Base-by-base conservation (phyloP, 352 stramenopile genomes). In the Elongisporangium anandrum region DNA sequence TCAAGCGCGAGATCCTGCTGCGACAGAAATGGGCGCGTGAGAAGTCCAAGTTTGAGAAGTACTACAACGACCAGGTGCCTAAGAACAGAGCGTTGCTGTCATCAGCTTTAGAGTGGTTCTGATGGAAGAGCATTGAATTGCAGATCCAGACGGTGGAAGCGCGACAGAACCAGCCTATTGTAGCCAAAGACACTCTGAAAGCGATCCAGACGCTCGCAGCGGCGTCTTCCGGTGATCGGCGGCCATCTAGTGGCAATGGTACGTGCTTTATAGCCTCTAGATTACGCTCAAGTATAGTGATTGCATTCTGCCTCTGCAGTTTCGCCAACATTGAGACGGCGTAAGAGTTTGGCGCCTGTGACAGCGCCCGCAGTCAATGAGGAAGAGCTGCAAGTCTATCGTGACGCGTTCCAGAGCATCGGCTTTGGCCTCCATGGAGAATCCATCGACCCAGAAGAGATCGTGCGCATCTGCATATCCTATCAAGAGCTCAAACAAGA, bases 21-120 rank as follows among this genome's bases (percentile, higher is more conserved):
- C 70, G 85, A 4, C 73, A 90, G 10, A 91, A 92, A 50, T 94
- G 85, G 85, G 72, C 76, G 2, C 62, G 79, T 0, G 85, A 94
- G 59, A 92, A 91, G 57, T 70, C 79, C 52, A 93, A 94, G 54
- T 94, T 94, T 49, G 80, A 94, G 34, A 87, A 81, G 52, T 93
- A 92, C 64, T 94, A 92, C 66, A 84, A 86, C 52, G 76, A 90
- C 52, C 85, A 94, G 60, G 72, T 94, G 38, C 24, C 38, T 54
- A 4, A 16, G 7, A 4, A n/a, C n/a, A n/a, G 56, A n/a, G 7
- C 5, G 47, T 54, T 51, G n/a, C n/a, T n/a, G 16, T 4, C 29
- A 13, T 15, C 6, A 41, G 29, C 29, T 41, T 8, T 4, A 41
- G 29, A 15, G 4, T 13, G 13, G 9, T 2, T 41, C 29, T 8